Conservation (phyloP, 306 rosid species). For the Castanea mollissima region DNA sequence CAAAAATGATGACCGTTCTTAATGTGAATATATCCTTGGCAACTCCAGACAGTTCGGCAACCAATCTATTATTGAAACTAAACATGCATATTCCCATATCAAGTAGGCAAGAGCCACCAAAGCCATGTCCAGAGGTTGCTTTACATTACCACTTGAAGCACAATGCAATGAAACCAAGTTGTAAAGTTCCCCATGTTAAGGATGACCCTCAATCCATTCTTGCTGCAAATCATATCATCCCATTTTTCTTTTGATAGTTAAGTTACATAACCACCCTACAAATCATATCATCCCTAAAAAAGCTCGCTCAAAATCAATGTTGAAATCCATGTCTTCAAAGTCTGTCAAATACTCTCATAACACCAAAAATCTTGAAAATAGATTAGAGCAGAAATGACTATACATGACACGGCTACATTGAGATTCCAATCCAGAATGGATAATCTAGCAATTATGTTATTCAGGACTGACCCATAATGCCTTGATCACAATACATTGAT, state of each 20-base stretch:
- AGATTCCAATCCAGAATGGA: conserved; percentile 4
- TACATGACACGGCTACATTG: conserved; percentile 13
- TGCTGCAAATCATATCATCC: conserved; percentile 15
- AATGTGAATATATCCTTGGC: not conserved
- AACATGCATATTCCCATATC: conserved; percentile 5
- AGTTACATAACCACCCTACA: not conserved
- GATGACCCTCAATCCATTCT: conserved; percentile 14
- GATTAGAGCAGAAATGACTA: not conserved
- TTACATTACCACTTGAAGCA: conserved; percentile 10
- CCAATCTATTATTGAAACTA: not conserved
- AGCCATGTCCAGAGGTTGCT: conserved; percentile 16
- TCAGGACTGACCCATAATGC: not conserved
- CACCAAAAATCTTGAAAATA: conserved; percentile 13
- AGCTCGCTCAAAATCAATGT: conserved; percentile 16
- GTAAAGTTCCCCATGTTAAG: conserved; percentile 16
- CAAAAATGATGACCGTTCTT: conserved; percentile 7
- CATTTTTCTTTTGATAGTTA: not conserved
- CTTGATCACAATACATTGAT: not conserved
- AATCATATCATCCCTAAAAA: conserved; percentile 21
- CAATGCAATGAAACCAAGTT: conserved; percentile 17
- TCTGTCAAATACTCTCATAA: conserved; percentile 9
- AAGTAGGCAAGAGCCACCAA: not conserved
- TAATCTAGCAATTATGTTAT: not conserved
- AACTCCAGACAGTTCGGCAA: conserved; percentile 17
- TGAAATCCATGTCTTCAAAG: conserved; percentile 5